A percentile compares a stretch with the other conserved stretches of the same genome.
These are phyloP conservation scores for Magnusiomyces fungicola DNA, from an alignment of 1,139 yeast species.

Conservation along the genomic window DNA sequence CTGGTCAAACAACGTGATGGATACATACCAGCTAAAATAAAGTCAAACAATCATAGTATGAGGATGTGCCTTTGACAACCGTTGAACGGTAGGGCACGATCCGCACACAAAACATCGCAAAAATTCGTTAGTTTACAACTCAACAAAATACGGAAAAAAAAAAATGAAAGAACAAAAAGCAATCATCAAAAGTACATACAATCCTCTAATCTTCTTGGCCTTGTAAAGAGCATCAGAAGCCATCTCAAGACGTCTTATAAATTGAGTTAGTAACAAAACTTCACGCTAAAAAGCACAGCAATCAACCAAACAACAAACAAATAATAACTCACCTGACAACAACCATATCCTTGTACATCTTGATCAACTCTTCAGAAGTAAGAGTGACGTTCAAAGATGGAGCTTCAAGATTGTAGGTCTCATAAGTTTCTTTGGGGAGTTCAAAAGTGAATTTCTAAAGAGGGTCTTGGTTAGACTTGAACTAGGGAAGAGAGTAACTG, in stretches of 20 bases:
- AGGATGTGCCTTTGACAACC: too few relatives aligned
- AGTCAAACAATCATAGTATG: too few relatives aligned
- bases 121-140: too few relatives aligned
- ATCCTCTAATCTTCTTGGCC: slow-evolving; percentile 97
- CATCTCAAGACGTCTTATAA: slow-evolving; percentile 86
- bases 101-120: too few relatives aligned
- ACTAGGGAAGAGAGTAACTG: too few relatives aligned
- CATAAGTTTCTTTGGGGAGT: slow-evolving; percentile 78
- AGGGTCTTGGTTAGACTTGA: too few relatives aligned
- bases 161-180: not conserved
- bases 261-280: not conserved
- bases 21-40: slow-evolving; percentile 9
- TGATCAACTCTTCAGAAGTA: slow-evolving; percentile 68
- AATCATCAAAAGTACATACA: slow-evolving; percentile 31
- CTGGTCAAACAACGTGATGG: not conserved
- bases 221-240: slow-evolving; percentile 96
- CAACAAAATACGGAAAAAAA: too few relatives aligned
- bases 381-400: slow-evolving; percentile 71
- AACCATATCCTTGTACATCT: slow-evolving; percentile 96
- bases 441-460: slow-evolving; percentile 27
- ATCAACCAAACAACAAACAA: not conserved
- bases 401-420: slow-evolving; percentile 65
- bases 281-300: slow-evolving; percentile 9
- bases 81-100: too few relatives aligned
- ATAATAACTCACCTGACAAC: slow-evolving; percentile 41